These are phyloP conservation scores for Fomes fomentarius DNA, from an alignment of 1,284 basidiomycete genomes.

Conservation along the genomic window DNA sequence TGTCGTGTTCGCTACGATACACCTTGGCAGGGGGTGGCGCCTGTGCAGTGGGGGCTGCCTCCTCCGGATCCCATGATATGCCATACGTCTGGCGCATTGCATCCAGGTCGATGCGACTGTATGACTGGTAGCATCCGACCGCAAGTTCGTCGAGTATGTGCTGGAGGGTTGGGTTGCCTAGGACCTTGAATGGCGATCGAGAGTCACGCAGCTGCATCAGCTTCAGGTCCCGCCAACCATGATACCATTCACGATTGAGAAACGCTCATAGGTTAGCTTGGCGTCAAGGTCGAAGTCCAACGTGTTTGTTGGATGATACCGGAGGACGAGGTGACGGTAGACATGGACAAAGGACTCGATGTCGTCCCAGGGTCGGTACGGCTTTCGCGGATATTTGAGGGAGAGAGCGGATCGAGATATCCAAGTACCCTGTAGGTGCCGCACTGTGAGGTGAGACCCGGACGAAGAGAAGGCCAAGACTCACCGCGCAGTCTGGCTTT, in stretches of 20 bases:
- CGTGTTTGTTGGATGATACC: too few species aligned
- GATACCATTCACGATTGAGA: not conserved
- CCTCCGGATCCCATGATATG: too few species aligned
- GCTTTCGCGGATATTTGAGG: slow-evolving; percentile 4
- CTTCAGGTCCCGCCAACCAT: not conserved
- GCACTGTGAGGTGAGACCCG: not conserved
- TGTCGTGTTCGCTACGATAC: too few species aligned
- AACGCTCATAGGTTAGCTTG: too few species aligned
- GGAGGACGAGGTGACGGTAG: not conserved
- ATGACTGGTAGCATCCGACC: not conserved
- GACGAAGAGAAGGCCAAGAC: too few species aligned
- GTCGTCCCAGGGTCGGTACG: slow-evolving; percentile 15
- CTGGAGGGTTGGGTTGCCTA: not conserved
- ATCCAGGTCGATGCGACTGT: not conserved
- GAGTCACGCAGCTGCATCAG: not conserved
- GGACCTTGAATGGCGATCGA: not conserved
- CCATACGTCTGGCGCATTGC: not conserved
- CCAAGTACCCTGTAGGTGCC: slow-evolving; percentile 16
- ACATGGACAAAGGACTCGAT: slow-evolving; percentile 18
- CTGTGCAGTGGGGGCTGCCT: too few species aligned
- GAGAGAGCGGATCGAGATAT: slow-evolving; percentile 11
- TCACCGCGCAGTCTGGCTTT: not conserved
- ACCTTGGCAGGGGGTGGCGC: too few species aligned
- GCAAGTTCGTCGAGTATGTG: not conserved
- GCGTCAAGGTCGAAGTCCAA: too few species aligned